phyloP scores from a whole-genome alignment of 176 grass and related monocot species.

The Panicum miliaceum region DNA sequence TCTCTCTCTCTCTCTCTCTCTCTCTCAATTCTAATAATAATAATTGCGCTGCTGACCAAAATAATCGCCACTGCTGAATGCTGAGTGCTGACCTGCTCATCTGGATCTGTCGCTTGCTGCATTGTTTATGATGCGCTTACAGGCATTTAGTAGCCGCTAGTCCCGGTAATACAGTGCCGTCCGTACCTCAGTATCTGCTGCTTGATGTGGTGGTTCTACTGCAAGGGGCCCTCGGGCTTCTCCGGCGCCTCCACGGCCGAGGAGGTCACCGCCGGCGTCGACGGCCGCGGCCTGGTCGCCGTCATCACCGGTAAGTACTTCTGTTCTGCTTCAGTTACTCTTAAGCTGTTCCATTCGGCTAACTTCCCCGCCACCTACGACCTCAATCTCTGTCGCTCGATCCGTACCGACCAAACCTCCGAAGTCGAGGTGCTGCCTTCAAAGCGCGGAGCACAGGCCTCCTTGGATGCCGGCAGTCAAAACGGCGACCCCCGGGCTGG shows the following conservation, averaged over 20 bases:
- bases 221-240: conserved; percentile 62
- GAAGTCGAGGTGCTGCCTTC: too few relatives aligned
- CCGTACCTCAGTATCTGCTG: neutral
- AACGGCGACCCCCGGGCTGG: neutral
- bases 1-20: too few relatives aligned
- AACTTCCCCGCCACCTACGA: neutral
- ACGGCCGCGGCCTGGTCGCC: conserved; percentile 56
- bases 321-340: too few relatives aligned
- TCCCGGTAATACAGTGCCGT: neutral
- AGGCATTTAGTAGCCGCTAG: neutral
- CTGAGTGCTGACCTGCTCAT: too few relatives aligned
- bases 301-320: conserved; percentile 51
- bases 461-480: too few relatives aligned
- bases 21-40: too few relatives aligned
- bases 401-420: too few relatives aligned
- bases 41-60: too few relatives aligned
- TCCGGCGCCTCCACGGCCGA: conserved; percentile 64
- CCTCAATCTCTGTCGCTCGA: neutral
- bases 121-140: neutral
- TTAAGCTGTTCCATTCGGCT: too few relatives aligned
- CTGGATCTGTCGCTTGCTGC: neutral
- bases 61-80: too few relatives aligned
- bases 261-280: conserved; percentile 58
- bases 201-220: conserved; percentile 58
- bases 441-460: neutral